Evolutionary conservation across 2,329 filamentous ascomycete species (phyloP), one percentile per base, ranked within the genome.

Genomic region (Fusarium albosuccineum): DNA sequence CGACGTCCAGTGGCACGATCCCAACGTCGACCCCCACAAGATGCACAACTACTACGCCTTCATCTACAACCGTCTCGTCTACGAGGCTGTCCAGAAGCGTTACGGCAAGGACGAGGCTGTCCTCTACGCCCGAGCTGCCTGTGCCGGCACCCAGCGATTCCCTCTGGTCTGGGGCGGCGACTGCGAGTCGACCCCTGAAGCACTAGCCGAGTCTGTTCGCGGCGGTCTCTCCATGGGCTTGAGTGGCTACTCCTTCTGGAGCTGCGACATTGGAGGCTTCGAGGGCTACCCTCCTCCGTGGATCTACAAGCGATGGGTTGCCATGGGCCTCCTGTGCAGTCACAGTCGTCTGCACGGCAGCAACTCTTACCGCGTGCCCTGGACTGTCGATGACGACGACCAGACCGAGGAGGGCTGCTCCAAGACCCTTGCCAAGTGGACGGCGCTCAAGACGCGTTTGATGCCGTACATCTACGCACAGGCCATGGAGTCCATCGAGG

Each of bases 1-100:
- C 49, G 87, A 90, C 67, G 86, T 92, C 6, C 82, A 86, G 66
- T 93, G 90, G 85, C 81, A 87, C 72, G 89, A 92, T 69, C 73
- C 80, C 48, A 81, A 80, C 6, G 77, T 82, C 41, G 89, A 92
- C 69, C 85, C 89, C 2, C 81, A 81, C 51, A 86, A 86, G 70
- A 93, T 93, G 90, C 91, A 92, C 79, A 93, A 93, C 77, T 92
- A 87, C 80, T 93, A 92, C 76, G 84, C 91, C n/a, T 90, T 91
- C 73, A 78, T 89, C 4, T 93, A 91, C 81, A 93, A 92, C 82
- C 86, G 88, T 68, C 77, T 87, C 57, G 90, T 92, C 8, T 92
- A 91, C 74, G 86, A 91, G 71, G 84, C 89, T 1, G 82, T 92
- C 11, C 85, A 88, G 73, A 79, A 80, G 58, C 80, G 83, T n/a